Percentiles rank a stretch among this genome's conserved stretches.
Evolutionary conservation across 441 rosid species (phyloP).

Genomic region (Populus hybrid): DNA sequence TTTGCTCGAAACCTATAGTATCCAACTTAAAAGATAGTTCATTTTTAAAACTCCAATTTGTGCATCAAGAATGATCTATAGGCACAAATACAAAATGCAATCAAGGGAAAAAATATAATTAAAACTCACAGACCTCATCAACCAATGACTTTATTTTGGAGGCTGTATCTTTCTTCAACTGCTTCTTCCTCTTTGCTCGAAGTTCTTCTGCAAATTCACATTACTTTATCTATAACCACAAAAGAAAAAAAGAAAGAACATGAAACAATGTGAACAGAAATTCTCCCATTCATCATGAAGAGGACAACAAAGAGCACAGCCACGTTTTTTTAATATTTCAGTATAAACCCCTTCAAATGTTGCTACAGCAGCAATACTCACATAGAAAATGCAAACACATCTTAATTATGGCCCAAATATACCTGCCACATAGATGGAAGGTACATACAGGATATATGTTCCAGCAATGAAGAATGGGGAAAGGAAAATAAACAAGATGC

Average conservation of each 20-base stretch:
- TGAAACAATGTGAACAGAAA: not conserved
- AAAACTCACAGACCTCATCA: conserved; percentile 65
- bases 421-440: not conserved
- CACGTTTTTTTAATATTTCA: conserved; percentile 1
- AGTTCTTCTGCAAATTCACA: conserved; percentile 77
- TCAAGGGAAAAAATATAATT: not conserved
- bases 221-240: conserved; percentile 18
- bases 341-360: not conserved
- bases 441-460: not conserved
- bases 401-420: not conserved
- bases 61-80: not conserved
- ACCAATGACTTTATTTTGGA: conserved; percentile 85
- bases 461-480: not conserved
- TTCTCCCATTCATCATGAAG: not conserved
- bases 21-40: no score
- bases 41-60: no score
- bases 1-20: no score
- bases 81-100: not conserved
- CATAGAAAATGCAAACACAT: not conserved
- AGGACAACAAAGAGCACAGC: not conserved
- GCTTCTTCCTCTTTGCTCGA: conserved; percentile 85
- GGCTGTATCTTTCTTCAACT: conserved; percentile 93
- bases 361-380: not conserved
- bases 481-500: conserved; percentile 2
- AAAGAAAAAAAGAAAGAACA: no score